Base-by-base conservation (phyloP, 208 protist genomes). In the Trypanosoma melophagium region DNA sequence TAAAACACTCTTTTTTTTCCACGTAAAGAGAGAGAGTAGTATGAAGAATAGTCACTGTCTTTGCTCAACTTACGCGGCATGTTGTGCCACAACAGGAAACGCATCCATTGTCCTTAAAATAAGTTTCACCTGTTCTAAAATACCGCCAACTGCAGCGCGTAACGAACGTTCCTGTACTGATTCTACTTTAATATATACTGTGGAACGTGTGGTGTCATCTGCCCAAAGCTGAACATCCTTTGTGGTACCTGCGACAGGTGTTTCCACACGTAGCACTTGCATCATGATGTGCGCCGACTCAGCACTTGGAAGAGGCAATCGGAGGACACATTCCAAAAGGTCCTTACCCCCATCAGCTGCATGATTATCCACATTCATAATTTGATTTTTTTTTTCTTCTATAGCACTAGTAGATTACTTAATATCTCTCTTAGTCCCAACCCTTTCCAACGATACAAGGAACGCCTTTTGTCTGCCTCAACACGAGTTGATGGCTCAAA, bases 41-140 rank as follows among this genome's bases (percentile, higher is more conserved):
- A n/a, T n/a, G n/a, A n/a, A n/a, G n/a, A n/a, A n/a, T n/a, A n/a
- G n/a, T n/a, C n/a, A n/a, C n/a, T n/a, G n/a, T n/a, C n/a, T n/a
- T n/a, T n/a, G n/a, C n/a, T 3, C 31, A 44, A 47, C 21, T 52
- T 74, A 55, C 16, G 17, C 45, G 24, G 0, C 19, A 10, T 40
- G 35, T 51, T 16, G 57, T 64, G 66, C 38, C 50, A 51, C 50
- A 35, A 69, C 52, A 14, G 79, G 71, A 41, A 86, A 87, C 9
- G 79, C 74, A 17, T 79, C 64, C 53, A 87, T 60, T 19, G 81
- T 87, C 28, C 84, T 66, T 21, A 85, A 59, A 14, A 84, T 67
- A 19, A 90, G 76, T 61, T 82, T 90, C 5, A 53, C 42, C 53
- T 90, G 84, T 65, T 88, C 82, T 44, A 88, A 52, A 21, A 80